A percentile compares a stretch with the other conserved stretches of the same genome.
Conservation (phyloP, 192 early-diverging fungal species). For the Coemansia furcata region DNA sequence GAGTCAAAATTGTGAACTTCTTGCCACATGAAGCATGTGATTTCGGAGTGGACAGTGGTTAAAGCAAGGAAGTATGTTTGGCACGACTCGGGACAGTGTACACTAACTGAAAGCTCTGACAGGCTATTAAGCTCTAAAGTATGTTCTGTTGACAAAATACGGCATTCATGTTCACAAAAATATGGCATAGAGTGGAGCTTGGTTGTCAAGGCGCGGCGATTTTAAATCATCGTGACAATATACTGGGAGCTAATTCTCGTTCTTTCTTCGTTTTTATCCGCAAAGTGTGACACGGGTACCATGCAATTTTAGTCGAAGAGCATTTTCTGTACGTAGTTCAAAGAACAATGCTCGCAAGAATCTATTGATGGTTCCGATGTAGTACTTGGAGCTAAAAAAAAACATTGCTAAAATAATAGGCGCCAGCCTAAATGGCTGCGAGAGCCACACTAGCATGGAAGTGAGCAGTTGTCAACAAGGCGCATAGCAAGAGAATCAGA, state of each 20-base stretch:
- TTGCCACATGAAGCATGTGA: not conserved
- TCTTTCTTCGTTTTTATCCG: no score
- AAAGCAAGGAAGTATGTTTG: not conserved
- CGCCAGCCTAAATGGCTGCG: not conserved
- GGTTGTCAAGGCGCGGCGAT: no score
- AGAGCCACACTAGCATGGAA: not conserved
- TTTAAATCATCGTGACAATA: no score
- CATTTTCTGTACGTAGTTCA: no score
- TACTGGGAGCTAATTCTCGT: no score
- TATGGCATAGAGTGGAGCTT: no score
- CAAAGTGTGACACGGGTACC: no score
- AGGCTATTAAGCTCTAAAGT: not conserved
- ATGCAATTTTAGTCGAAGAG: no score
- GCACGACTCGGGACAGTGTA: not conserved
- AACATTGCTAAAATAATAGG: not conserved
- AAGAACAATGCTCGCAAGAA: no score
- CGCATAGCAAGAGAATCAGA: not conserved
- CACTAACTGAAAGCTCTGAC: not conserved
- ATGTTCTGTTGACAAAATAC: not conserved
- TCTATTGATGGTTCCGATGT: no score
- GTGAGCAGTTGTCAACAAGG: not conserved
- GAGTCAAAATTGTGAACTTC: not conserved
- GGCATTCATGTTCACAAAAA: no score
- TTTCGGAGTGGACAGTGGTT: not conserved
- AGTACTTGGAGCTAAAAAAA: no score